Conservation (phyloP, 2,329 filamentous ascomycete genomes). For the Penicillium digitatum region DNA sequence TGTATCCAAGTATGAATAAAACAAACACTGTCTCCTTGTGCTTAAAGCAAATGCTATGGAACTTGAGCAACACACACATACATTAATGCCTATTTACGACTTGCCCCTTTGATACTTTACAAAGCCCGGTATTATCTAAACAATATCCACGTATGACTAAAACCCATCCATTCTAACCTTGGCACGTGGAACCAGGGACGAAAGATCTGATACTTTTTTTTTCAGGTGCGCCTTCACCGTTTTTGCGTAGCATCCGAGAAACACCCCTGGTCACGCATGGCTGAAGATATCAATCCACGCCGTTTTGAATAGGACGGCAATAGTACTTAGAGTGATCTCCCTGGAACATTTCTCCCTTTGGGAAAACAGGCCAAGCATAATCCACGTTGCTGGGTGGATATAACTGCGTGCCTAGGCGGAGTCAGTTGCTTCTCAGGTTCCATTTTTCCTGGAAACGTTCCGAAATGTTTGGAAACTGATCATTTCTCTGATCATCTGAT, state of each 20-base stretch:
- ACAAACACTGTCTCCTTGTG: not conserved
- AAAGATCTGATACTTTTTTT: slow-evolving; percentile 9
- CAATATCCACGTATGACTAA: not conserved
- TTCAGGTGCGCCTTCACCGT: not conserved
- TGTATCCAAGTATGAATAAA: not conserved
- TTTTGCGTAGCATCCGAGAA: not conserved
- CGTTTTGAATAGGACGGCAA: not conserved
- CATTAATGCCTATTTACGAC: not conserved
- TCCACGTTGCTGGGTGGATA: not conserved
- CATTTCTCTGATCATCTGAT: not conserved
- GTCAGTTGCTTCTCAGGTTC: not conserved
- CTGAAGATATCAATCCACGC: not conserved
- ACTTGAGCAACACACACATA: not conserved
- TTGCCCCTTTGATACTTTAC: not conserved
- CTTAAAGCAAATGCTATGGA: not conserved
- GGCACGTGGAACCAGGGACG: not conserved
- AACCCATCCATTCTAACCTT: not conserved
- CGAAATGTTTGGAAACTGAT: not conserved
- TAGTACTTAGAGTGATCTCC: not conserved
- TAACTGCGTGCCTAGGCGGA: not conserved
- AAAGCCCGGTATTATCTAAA: not conserved
- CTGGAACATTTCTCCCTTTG: not conserved
- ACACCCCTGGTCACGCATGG: not conserved
- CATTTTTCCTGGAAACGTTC: not conserved
- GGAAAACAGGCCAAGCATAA: not conserved